Percentiles rank a stretch among this genome's conserved stretches.
Conservation (phyloP, 2,329 filamentous ascomycete species). For the Metarhizium brunneum region DNA sequence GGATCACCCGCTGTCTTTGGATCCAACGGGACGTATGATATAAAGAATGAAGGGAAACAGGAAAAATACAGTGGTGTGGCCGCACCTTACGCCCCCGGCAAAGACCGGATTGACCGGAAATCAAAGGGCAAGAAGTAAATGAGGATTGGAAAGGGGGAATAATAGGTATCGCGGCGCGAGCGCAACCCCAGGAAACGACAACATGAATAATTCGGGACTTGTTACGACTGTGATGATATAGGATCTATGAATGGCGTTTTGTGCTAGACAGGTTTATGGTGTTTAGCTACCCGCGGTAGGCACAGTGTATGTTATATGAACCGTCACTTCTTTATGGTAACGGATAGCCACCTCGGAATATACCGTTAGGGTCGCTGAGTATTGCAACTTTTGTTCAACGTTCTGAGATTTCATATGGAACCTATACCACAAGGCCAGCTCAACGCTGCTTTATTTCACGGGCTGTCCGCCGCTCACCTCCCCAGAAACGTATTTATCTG, state of each 20-base stretch:
- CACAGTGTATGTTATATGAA: background rate
- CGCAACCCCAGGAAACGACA: background rate
- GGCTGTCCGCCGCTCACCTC: background rate
- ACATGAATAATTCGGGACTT: background rate
- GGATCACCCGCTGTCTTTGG: conserved; percentile 39
- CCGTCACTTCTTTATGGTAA: background rate
- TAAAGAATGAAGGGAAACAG: conserved; percentile 35
- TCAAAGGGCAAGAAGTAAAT: conserved; percentile 22
- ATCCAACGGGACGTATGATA: conserved; percentile 39
- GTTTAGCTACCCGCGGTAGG: background rate
- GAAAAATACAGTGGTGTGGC: conserved; percentile 42
- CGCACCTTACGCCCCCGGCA: conserved; percentile 45
- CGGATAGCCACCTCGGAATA: background rate
- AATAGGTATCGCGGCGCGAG: background rate
- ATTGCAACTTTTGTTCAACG: background rate
- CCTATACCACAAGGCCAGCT: background rate
- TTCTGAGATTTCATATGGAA: background rate
- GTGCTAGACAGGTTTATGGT: background rate
- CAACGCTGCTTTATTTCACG: background rate
- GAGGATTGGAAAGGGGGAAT: background rate
- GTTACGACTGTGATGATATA: background rate
- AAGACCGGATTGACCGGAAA: conserved; percentile 37
- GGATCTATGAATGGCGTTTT: background rate
- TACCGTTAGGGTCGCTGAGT: background rate
- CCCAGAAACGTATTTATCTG: background rate